Percentiles rank a stretch among this genome's conserved stretches.
Evolutionary conservation across 2,329 filamentous ascomycete species (phyloP).

Genomic region (Beauveria sp.): DNA sequence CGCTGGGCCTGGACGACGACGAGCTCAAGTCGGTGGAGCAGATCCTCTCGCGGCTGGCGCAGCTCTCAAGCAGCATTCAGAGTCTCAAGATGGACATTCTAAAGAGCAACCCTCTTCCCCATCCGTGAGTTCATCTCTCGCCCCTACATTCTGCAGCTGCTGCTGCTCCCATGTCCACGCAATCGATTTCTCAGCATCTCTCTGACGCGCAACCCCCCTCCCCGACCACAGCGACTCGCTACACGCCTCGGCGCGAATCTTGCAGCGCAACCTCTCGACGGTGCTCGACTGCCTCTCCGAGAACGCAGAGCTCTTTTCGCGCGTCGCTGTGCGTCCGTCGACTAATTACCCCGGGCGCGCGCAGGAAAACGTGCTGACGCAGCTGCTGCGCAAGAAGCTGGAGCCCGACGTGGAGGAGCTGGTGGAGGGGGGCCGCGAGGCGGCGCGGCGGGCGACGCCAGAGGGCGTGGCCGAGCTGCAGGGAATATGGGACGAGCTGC

Average conservation of each 20-base stretch:
- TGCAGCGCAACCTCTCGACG: slow-evolving; percentile 61
- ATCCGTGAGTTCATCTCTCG: slow-evolving; percentile 42
- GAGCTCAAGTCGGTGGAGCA: slow-evolving; percentile 64
- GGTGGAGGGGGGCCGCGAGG: slow-evolving; percentile 55
- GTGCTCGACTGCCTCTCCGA: slow-evolving; percentile 58
- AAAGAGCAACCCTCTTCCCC: slow-evolving; percentile 58
- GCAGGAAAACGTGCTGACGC: slow-evolving; percentile 57
- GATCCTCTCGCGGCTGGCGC: slow-evolving; percentile 58
- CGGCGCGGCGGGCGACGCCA: slow-evolving; percentile 31
- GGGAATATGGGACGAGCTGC: slow-evolving; percentile 48
- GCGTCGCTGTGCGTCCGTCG: slow-evolving; percentile 66
- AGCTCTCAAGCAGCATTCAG: slow-evolving; percentile 60
- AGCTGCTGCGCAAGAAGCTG: slow-evolving; percentile 74
- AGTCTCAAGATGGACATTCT: slow-evolving; percentile 56
- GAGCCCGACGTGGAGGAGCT: slow-evolving; percentile 70
- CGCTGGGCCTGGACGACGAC: slow-evolving; percentile 46
- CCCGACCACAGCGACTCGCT: slow-evolving; percentile 51
- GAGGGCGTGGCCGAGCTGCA: slow-evolving; percentile 39
- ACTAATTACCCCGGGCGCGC: slow-evolving; percentile 66
- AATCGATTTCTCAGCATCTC: neutral
- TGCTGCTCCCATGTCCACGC: neutral
- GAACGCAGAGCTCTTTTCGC: slow-evolving; percentile 59
- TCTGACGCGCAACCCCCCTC: no score
- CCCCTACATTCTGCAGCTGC: neutral
- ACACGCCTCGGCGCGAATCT: slow-evolving; percentile 63